Evolutionary conservation across 495 filamentous ascomycete genomes (phyloP).

Genomic region (Penicillium verhagenii): DNA sequence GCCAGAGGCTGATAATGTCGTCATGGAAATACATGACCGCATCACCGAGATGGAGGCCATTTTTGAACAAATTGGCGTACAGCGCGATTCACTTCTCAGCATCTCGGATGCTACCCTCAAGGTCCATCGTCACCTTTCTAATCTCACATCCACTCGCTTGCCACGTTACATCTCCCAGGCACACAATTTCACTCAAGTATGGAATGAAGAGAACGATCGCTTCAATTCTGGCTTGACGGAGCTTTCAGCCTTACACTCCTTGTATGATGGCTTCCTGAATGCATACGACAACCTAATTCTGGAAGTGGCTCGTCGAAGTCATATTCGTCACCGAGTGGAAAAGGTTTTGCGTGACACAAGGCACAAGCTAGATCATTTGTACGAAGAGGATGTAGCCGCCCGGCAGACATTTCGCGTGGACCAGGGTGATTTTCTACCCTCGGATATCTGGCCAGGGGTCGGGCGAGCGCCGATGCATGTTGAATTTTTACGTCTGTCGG

Average conservation of each 20-base stretch:
- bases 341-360: conserved; percentile 71
- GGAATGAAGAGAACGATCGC: conserved; percentile 69
- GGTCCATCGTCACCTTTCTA: conserved; percentile 65
- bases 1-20: conserved; percentile 83
- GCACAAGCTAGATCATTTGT: conserved; percentile 71
- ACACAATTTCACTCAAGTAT: conserved; percentile 67
- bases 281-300: conserved; percentile 83
- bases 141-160: conserved; percentile 59
- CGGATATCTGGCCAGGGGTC: conserved; percentile 84
- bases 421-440: conserved; percentile 80
- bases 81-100: conserved; percentile 49
- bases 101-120: conserved; percentile 52
- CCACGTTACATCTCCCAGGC: conserved; percentile 67
- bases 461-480: conserved; percentile 58
- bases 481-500: conserved; percentile 46
- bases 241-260: conserved; percentile 66
- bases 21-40: conserved; percentile 75
- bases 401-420: conserved; percentile 78
- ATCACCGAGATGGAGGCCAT: conserved; percentile 71
- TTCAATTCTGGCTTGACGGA: conserved; percentile 68
- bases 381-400: conserved; percentile 69
- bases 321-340: conserved; percentile 69
- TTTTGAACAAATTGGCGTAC: conserved; percentile 53
- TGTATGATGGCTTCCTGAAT: conserved; percentile 80
- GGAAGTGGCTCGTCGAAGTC: conserved; percentile 72